Evolutionary conservation across 192 early-diverging fungal species (phyloP).

Genomic region (Mortierella claussenii): DNA sequence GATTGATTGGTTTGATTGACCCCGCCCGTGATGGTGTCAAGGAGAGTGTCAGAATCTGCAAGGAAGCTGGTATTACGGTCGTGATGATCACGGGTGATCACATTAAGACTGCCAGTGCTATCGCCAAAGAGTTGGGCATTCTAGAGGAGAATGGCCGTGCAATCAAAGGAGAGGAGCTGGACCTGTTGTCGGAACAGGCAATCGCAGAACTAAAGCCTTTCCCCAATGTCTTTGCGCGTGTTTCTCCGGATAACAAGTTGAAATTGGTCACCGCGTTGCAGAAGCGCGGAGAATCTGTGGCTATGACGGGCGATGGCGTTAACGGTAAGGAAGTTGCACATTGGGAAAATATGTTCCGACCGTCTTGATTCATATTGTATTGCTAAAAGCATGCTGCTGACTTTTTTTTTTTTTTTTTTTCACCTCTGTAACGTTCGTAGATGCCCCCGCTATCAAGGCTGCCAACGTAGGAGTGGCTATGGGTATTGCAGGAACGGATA

Average conservation of each 20-base stretch:
- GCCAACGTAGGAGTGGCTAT: constrained; percentile 97
- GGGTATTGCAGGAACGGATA: constrained; percentile 94
- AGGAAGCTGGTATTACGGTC: constrained; percentile 91
- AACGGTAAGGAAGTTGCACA: constrained; percentile 56
- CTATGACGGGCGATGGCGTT: constrained; percentile 97
- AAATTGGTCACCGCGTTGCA: constrained; percentile 94
- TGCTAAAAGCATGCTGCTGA: background rate
- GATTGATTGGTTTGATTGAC: constrained; percentile 92
- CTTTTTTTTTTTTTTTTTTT: no score
- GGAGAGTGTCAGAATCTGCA: constrained; percentile 82
- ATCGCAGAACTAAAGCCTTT: constrained; percentile 83
- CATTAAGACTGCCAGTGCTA: constrained; percentile 89
- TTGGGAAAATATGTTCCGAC: background rate
- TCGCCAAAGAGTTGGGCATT: constrained; percentile 81
- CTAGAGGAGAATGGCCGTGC: constrained; percentile 76
- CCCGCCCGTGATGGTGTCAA: constrained; percentile 86
- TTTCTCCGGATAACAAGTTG: constrained; percentile 95
- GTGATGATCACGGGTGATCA: constrained; percentile 99
- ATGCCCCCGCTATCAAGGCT: constrained; percentile 94
- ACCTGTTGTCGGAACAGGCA: constrained; percentile 89
- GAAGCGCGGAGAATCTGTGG: constrained; percentile 72
- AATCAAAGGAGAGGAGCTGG: constrained; percentile 90
- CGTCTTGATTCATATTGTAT: background rate
- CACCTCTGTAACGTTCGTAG: no score
- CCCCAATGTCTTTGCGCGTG: constrained; percentile 96